Conservation (phyloP, 176 grass and related monocot species). For the Oryza longistaminata region DNA sequence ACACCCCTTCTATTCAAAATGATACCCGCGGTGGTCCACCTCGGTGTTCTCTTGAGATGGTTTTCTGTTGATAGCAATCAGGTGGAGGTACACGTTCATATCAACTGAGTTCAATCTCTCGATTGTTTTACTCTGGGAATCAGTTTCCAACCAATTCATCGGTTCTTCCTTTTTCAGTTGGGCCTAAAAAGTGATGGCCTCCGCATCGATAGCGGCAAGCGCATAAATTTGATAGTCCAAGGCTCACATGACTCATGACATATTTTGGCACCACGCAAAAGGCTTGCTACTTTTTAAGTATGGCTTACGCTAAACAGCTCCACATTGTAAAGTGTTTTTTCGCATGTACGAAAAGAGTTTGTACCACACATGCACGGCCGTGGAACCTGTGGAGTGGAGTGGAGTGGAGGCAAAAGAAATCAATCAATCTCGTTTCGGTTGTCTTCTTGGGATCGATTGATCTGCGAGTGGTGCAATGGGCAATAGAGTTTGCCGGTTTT, state of each 20-base stretch:
- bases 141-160: constrained; percentile 48
- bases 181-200: constrained; percentile 71
- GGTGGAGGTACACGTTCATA: constrained; percentile 77
- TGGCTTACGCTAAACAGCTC: constrained; percentile 41
- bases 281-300: constrained; percentile 37
- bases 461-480: constrained; percentile 13
- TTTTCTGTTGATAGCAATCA: constrained; percentile 89
- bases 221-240: constrained; percentile 85
- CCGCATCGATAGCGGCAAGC: constrained; percentile 78
- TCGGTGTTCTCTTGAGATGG: constrained; percentile 94
- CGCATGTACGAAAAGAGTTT: constrained; percentile 39
- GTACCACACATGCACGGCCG: constrained; percentile 30
- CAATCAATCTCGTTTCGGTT: constrained; percentile 26
- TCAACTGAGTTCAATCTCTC: constrained; percentile 42
- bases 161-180: constrained; percentile 70
- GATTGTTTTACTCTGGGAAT: constrained; percentile 50
- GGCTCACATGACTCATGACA: constrained; percentile 87
- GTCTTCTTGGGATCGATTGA: background rate
- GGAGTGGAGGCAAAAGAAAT: constrained; percentile 24
- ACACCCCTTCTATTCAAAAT: constrained; percentile 98
- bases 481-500: constrained; percentile 28
- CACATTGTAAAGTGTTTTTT: constrained; percentile 44
- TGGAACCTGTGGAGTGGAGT: background rate
- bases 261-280: constrained; percentile 46
- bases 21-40: constrained; percentile 92